phyloP scores from a whole-genome alignment of 2,329 filamentous ascomycete genomes.

The Aspergillus sp. region DNA sequence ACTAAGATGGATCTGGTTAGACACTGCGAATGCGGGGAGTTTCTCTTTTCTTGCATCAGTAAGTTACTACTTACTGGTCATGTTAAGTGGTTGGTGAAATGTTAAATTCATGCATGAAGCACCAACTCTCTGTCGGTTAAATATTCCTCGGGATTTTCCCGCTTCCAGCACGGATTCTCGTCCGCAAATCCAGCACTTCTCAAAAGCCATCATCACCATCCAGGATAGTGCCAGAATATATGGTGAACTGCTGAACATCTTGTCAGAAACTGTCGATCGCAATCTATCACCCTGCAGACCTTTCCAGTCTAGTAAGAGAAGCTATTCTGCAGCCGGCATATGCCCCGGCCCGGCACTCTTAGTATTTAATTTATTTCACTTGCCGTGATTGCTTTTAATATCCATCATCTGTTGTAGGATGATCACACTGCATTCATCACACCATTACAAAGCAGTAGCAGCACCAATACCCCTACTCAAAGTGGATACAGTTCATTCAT shows the following conservation, averaged over 20 bases:
- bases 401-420: no score
- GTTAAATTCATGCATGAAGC: neutral
- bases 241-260: neutral
- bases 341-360: no score
- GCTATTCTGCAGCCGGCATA: no score
- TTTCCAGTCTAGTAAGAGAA: no score
- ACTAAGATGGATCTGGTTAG: neutral
- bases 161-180: slow-evolving; percentile 18
- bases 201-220: neutral
- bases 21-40: slow-evolving; percentile 1
- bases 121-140: slow-evolving; percentile 6
- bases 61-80: no score
- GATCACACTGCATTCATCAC: no score
- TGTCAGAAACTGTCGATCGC: neutral
- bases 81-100: no score
- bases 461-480: no score
- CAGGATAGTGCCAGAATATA: neutral
- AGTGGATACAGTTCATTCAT: neutral
- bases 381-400: no score
- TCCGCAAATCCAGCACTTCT: slow-evolving; percentile 7
- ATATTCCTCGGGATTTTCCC: slow-evolving; percentile 22
- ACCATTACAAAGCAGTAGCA: no score
- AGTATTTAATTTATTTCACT: no score
- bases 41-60: no score
- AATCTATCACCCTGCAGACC: neutral